Evolutionary conservation across 768 basidiomycete species (phyloP), one percentile per base, ranked within the genome.

Genomic region (Lentinula raphanica): DNA sequence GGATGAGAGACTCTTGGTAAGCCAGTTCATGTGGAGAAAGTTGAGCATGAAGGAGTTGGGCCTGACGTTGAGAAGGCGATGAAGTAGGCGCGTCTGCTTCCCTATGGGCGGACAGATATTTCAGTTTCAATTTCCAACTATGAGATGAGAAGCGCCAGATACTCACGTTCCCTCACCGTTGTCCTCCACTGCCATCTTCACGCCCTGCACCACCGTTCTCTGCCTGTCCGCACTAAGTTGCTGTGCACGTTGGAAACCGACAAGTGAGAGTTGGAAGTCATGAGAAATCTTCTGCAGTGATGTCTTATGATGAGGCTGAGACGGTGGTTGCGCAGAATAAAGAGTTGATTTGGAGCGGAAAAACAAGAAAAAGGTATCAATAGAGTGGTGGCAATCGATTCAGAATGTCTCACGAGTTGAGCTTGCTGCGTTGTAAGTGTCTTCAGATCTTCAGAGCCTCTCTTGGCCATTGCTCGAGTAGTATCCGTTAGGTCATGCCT

Each of bases 401-500:
- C 45, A 48, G 31, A 59, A 19, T 49, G 28, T 19, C 83, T 61
- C 64, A 91, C 88, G 70, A 88, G 71, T 2, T 76, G 70, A 2
- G 73, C 67, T 62, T 90, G 90, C 56, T 90, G 75, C 5, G 80
- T 74, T 6, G 92, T 87, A 5, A 98, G 78, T 61, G 85, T 87
- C 85, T 98, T 98, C 67, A 98, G 72, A 67, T 98, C 94, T 49
- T 92, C 92, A 0, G 93, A 93, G 4, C 92, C 90, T 46, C 92
- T 87, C 75, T 97, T 98, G 21, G 93, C 88, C 88, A 99, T 94
- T 3, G 88, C 90, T 38, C 95, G 83, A 38, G 97, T 98, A 25
- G 92, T 84, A 67, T 98, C 97, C 0, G 92, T 94, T 60, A 99
- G 77, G 72, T 98, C 92, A 75, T 95, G 91, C 46, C 96, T 98